Base-by-base conservation (phyloP, 2,329 filamentous ascomycete species). In the Cytospora schulzeri region DNA sequence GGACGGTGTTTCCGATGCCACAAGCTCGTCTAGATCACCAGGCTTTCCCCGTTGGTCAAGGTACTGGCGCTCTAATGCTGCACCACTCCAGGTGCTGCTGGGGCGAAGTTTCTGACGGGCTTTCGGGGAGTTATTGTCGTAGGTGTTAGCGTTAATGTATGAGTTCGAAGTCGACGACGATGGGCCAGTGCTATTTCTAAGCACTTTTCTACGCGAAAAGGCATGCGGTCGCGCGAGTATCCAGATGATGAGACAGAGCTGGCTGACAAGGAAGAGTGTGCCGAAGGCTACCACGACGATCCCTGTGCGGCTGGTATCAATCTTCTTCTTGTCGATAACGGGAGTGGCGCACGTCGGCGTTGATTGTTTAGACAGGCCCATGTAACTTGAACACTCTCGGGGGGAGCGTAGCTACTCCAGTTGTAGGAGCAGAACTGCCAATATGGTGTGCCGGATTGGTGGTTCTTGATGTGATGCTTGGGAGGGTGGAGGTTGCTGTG, bases 241-340 rank as follows among this genome's bases (percentile, higher is more conserved):
- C 52, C 74, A 71, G 48, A 78, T 70, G 28, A 77, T 60, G n/a
- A 74, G 64, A 26, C 70, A 71, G 19, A 79, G 69, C 8, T 75
- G 66, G 19, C 68, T 69, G 19, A 77, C 75, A 29, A 78, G 71
- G 19, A 74, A 51, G 41, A 78, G 67, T 53, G 75, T 71, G 15
- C 70, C 72, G 17, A 71, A 63, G 15, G 76, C 74, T 29, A 79
- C 67, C 29, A 77, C 67, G 45, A 73, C 58, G 53, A 78, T 76
- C 67, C 78, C 75, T 41, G 75, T 63, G 52, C 71, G 70, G 61
- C 67, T 72, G 38, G 71, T 67, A n/a, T 75, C 72, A 52, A 48
- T 48, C 22, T 55, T 45, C 33, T 38, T 57, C 48, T 60, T 28
- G 64, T 35, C n/a, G 41, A 54, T 41, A 28, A 62, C 22, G 52